phyloP scores from a whole-genome alignment of 805 yeast species.

The Metschnikowia proteae region DNA sequence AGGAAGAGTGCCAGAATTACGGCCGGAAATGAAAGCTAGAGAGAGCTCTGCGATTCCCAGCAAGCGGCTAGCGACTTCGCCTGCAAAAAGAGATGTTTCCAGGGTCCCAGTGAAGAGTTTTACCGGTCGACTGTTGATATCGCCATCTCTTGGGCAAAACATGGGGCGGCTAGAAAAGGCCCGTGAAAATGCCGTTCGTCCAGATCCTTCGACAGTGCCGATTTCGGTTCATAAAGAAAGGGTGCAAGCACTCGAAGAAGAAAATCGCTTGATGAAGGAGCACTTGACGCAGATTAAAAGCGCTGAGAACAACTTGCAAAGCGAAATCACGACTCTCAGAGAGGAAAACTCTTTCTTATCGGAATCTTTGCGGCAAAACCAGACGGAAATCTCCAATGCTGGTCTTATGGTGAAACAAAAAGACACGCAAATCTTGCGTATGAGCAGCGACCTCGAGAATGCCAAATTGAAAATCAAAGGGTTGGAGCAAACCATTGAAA shows the following conservation, averaged over 20 bases:
- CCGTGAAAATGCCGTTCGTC: conserved; percentile 6
- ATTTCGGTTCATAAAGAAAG: conserved; percentile 9
- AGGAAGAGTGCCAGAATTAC: conserved; percentile 6
- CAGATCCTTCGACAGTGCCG: conserved; percentile 1
- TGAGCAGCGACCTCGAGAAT: conserved; percentile 58
- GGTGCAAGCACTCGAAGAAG: conserved; percentile 46
- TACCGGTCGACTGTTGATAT: conserved; percentile 41
- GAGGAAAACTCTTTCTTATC: conserved; percentile 18
- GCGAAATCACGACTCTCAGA: conserved; percentile 29
- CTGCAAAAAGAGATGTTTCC: conserved; percentile 31
- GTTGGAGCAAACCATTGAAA: conserved; percentile 44
- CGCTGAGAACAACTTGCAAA: conserved; percentile 21
- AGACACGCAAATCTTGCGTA: conserved; percentile 63
- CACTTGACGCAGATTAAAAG: conserved; percentile 22
- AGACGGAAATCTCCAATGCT: conserved; percentile 42
- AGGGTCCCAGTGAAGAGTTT: conserved; percentile 34
- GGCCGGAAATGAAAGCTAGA: conserved; percentile 5
- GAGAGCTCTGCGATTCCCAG: conserved; percentile 45
- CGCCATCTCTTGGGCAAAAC: conserved; percentile 16
- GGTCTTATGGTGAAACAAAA: conserved; percentile 56
- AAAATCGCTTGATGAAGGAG: conserved; percentile 45
- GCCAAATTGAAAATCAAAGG: conserved; percentile 50
- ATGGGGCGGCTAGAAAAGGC: neutral
- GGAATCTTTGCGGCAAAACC: conserved; percentile 8
- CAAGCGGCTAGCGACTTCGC: conserved; percentile 69